A percentile compares a stretch with the other conserved stretches of the same genome.
Conservation (phyloP, 257 asterid species). For the Solanum dulcamara region DNA sequence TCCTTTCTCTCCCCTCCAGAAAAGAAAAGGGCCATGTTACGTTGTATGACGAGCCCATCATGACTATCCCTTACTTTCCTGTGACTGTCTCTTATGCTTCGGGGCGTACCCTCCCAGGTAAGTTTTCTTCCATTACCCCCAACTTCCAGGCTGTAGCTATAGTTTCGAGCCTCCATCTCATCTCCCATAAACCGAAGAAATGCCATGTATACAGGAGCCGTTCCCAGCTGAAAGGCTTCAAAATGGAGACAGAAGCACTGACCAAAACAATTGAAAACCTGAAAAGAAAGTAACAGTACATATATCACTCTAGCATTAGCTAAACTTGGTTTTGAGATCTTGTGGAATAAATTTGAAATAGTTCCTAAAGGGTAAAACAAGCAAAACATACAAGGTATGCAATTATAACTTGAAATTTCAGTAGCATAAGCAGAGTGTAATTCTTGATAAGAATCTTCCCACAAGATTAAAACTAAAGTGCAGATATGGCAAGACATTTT, state of each 20-base stretch:
- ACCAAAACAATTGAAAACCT: conserved; percentile 12
- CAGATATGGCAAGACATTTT: neutral
- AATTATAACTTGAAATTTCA: neutral
- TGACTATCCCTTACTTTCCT: conserved; percentile 11
- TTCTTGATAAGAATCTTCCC: neutral
- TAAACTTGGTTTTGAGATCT: neutral
- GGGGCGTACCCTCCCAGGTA: conserved; percentile 12
- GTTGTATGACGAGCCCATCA: conserved; percentile 12
- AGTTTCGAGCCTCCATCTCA: neutral
- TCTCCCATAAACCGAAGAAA: conserved; percentile 5
- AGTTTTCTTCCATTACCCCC: conserved; percentile 11
- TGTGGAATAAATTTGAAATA: neutral
- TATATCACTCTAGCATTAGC: neutral
- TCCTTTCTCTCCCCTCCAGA: conserved; percentile 11
- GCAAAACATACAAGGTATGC: neutral
- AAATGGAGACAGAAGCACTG: conserved; percentile 2
- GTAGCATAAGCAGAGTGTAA: neutral
- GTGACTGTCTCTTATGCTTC: conserved; percentile 13
- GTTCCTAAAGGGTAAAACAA: neutral
- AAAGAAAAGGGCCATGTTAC: conserved; percentile 15
- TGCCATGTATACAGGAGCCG: conserved; percentile 1
- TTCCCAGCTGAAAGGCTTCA: neutral
- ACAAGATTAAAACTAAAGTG: neutral
- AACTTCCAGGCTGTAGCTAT: conserved; percentile 6
- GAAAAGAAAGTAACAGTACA: neutral